phyloP scores from a whole-genome alignment of 805 yeast genomes.

The Middelhovenomyces tepae region DNA sequence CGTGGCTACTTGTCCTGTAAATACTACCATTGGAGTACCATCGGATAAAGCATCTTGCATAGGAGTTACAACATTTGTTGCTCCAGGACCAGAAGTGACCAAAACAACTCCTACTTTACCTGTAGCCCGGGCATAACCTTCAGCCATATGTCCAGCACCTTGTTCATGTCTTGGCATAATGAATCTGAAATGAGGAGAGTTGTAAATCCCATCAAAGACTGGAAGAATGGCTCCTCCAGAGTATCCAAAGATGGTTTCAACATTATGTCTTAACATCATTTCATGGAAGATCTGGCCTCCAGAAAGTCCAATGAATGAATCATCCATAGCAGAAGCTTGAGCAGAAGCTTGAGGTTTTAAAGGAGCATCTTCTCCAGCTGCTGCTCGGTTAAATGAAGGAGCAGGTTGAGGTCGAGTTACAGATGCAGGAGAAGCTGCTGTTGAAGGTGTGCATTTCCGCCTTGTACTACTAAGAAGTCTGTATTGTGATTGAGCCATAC shows the following conservation, averaged over 20 bases:
- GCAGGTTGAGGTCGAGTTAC: constrained; percentile 28
- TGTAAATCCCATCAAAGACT: constrained; percentile 93
- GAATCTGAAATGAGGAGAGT: constrained; percentile 80
- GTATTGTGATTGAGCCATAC: too few species aligned
- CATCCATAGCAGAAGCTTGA: constrained; percentile 30
- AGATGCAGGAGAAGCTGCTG: constrained; percentile 8
- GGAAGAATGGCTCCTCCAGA: constrained; percentile 99
- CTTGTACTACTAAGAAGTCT: too few species aligned
- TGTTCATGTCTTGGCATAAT: constrained; percentile 96
- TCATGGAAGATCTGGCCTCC: constrained; percentile 99
- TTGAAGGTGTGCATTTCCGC: constrained; percentile 2
- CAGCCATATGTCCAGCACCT: constrained; percentile 99
- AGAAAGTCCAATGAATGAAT: constrained; percentile 87
- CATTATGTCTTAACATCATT: constrained; percentile 95
- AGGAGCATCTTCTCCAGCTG: constrained; percentile 4
- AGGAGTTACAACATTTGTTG: constrained; percentile 97
- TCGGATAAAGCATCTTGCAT: constrained; percentile 96
- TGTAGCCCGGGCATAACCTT: constrained; percentile 91
- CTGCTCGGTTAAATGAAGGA: constrained; percentile 26
- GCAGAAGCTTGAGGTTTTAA: constrained; percentile 1
- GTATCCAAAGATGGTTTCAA: constrained; percentile 93
- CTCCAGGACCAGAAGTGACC: constrained; percentile 99
- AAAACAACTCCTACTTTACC: constrained; percentile 97
- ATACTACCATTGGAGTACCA: constrained; percentile 94
- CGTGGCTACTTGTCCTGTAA: constrained; percentile 96